Evolutionary conservation across 495 filamentous ascomycete species (phyloP), one percentile per base, ranked within the genome.

Genomic region (Filosporella fistucella): DNA sequence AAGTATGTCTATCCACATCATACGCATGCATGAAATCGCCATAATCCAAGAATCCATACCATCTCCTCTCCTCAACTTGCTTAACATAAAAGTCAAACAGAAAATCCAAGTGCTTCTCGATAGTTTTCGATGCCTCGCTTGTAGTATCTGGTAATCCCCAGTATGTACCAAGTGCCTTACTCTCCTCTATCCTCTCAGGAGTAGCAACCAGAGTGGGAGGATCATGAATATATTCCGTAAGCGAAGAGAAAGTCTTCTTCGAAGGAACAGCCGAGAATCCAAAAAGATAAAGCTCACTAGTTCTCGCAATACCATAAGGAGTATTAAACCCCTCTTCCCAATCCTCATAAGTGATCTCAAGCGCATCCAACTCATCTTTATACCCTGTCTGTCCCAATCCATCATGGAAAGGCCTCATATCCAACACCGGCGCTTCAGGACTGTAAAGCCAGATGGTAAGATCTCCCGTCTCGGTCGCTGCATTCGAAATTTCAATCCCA

Each of bases 271-370:
- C 32, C 2, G 63, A 63, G 40, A 73, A 72, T 1, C 66, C 60
- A 26, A 56, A 63, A 8, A 77, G 36, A 42, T 61, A 71, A 36
- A 77, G 38, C 47, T 75, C 68, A 40, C 63, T 74, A 0, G 68
- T 75, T 36, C 69, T 61, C 8, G 61, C 71, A 20, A 76, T 70
- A 4, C 72, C 74, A 37, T 70, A 66, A 1, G 71, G 65, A 1
- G 72, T 72, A 35, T 64, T 62, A 42, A 68, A 70, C 1, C 65
- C 70, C 3, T 57, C 65, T 41, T 76, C 72, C 16, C 63, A 76
- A 40, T 77, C 74, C 33, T 77, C 74, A 45, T 77, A 77, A 0
- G 74, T 77, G n/a, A 76, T 67, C n/a, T 74, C 62, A 13, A 76
- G 63, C 1, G 69, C 74, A 23, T 75, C 69, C 0, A 73, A 42